These are phyloP conservation scores for Heliamphora pulchella DNA, from an alignment of 179 eudicot species.

Conservation along the genomic window DNA sequence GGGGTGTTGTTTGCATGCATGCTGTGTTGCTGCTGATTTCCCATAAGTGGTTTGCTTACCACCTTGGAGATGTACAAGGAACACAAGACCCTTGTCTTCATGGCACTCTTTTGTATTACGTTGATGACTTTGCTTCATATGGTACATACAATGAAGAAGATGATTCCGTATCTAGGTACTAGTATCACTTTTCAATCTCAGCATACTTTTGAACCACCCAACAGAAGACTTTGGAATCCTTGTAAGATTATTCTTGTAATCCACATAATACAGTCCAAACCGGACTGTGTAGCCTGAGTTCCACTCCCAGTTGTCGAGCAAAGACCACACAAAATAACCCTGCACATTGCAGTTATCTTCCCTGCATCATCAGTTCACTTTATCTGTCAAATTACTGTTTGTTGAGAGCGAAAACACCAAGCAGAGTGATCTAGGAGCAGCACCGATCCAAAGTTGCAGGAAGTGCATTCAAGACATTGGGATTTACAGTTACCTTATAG, in stretches of 20 bases:
- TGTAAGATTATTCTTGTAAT: conserved; percentile 76
- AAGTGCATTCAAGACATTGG: not conserved
- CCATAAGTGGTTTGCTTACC: not conserved
- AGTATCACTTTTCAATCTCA: conserved; percentile 24
- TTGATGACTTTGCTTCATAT: not conserved
- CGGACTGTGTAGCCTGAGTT: conserved; percentile 68
- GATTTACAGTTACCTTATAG: conserved; percentile 54
- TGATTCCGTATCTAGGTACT: not conserved
- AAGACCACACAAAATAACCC: conserved; percentile 87
- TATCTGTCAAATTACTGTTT: not conserved
- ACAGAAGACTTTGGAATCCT: conserved; percentile 82
- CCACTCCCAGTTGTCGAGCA: conserved; percentile 98
- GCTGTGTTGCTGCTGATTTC: not conserved
- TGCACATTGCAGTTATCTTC: conserved; percentile 68
- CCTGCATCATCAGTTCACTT: conserved; percentile 34
- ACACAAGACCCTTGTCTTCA: not conserved
- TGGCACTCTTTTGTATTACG: not conserved
- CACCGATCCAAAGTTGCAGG: not conserved
- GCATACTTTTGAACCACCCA: conserved; percentile 60
- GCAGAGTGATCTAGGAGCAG: no score
- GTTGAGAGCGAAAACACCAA: no score
- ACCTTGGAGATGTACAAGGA: not conserved
- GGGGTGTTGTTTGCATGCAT: no score
- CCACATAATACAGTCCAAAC: conserved; percentile 84
- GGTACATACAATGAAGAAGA: not conserved